Evolutionary conservation across 805 yeast species (phyloP).

Genomic region (Nakazawaea anatomiae): DNA sequence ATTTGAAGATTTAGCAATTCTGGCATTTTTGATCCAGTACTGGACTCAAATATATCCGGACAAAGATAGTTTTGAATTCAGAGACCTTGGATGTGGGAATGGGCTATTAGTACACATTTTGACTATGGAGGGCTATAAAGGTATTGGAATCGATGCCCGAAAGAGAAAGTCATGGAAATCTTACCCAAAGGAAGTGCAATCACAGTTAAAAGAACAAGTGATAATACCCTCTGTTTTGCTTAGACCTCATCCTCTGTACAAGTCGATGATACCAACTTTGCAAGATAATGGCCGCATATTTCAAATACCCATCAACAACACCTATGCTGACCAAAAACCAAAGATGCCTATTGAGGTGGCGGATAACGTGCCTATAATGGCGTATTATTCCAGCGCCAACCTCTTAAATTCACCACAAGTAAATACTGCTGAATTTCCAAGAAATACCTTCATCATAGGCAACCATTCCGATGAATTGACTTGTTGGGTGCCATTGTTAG

Average conservation of each 20-base stretch:
- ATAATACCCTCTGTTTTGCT: conserved; percentile 72
- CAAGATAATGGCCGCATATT: conserved; percentile 58
- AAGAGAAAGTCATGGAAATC: conserved; percentile 81
- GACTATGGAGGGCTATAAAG: conserved; percentile 71
- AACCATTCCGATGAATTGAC: conserved; percentile 95
- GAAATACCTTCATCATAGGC: conserved; percentile 78
- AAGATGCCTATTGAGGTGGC: conserved; percentile 11
- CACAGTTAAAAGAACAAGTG: conserved; percentile 63
- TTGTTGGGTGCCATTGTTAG: conserved; percentile 88
- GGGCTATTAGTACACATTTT: conserved; percentile 78
- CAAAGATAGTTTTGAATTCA: conserved; percentile 52
- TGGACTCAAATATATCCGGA: conserved; percentile 53
- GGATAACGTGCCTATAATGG: conserved; percentile 37
- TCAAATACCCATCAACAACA: conserved; percentile 37
- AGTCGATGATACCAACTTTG: conserved; percentile 45
- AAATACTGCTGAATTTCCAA: conserved; percentile 61
- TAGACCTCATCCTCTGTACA: conserved; percentile 63
- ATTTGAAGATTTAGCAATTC: conserved; percentile 92
- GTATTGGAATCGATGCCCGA: conserved; percentile 87
- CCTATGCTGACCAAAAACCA: conserved; percentile 9
- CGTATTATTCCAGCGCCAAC: conserved; percentile 48
- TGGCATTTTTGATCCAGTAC: conserved; percentile 84
- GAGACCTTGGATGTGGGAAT: conserved; percentile 94
- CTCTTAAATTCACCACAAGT: conserved; percentile 48
- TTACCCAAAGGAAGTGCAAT: conserved; percentile 62